phyloP scores from a whole-genome alignment of 78 protist species.

The Capsaspora owczarzaki region DNA sequence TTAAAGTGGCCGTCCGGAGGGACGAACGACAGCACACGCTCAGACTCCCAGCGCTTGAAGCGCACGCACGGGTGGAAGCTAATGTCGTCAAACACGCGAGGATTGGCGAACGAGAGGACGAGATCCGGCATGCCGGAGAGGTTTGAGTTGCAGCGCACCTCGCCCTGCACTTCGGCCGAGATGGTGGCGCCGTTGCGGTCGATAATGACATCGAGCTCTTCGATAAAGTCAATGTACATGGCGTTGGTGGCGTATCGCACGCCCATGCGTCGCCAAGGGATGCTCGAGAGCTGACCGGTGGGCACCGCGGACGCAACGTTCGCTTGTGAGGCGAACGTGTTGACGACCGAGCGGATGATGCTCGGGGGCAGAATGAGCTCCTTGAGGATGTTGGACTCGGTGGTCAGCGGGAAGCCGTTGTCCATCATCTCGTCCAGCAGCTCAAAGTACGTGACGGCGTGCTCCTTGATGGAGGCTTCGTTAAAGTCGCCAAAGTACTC shows the following conservation, averaged over 20 bases:
- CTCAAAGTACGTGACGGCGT: constrained; percentile 64
- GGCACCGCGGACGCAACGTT: neutral
- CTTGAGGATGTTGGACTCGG: constrained; percentile 74
- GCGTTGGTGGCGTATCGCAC: constrained; percentile 76
- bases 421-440: constrained; percentile 85
- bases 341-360: constrained; percentile 16
- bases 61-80: constrained; percentile 77
- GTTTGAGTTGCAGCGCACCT: constrained; percentile 24
- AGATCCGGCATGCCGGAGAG: constrained; percentile 76
- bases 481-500: constrained; percentile 53
- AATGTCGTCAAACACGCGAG: constrained; percentile 59
- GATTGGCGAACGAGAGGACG: constrained; percentile 51
- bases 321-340: constrained; percentile 28
- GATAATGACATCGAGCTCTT: constrained; percentile 45
- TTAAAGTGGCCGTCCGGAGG: constrained; percentile 15
- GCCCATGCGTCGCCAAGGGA: constrained; percentile 83
- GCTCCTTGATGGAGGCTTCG: constrained; percentile 44
- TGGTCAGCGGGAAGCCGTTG: constrained; percentile 82
- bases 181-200: constrained; percentile 32
- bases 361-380: constrained; percentile 74
- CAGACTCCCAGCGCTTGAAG: neutral
- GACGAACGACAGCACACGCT: constrained; percentile 3
- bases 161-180: constrained; percentile 35
- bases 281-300: constrained; percentile 6
- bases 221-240: constrained; percentile 81